These are phyloP conservation scores for Physaria fendleri DNA, from an alignment of 345 rosid species.

Conservation along the genomic window DNA sequence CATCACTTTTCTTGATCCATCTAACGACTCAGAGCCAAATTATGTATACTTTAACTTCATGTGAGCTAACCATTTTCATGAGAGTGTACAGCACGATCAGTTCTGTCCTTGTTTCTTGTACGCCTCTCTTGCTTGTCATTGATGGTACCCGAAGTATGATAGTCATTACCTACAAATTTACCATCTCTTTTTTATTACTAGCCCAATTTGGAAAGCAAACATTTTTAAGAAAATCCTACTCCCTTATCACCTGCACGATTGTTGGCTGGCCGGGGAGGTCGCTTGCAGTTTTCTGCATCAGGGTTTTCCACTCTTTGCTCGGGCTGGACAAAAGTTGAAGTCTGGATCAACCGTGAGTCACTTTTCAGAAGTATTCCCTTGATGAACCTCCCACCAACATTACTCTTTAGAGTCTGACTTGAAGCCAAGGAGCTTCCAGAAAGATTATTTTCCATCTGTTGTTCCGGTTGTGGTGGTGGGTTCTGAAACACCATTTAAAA, in stretches of 20 bases:
- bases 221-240: conserved; percentile 20
- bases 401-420: conserved; percentile 38
- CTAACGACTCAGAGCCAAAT: not conserved
- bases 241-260: conserved; percentile 23
- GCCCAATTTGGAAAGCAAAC: conserved; percentile 3
- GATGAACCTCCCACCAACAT: conserved; percentile 46
- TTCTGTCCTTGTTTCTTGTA: conserved; percentile 26
- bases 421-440: conserved; percentile 30
- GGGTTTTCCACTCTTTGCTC: conserved; percentile 35
- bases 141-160: conserved; percentile 32
- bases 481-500: conserved; percentile 31
- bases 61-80: conserved; percentile 37
- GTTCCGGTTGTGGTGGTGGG: conserved; percentile 24
- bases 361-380: conserved; percentile 42
- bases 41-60: conserved; percentile 8
- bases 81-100: conserved; percentile 26
- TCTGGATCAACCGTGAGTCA: conserved; percentile 30
- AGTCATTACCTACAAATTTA: conserved; percentile 40
- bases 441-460: conserved; percentile 29
- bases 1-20: not conserved
- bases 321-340: conserved; percentile 30
- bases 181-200: conserved; percentile 24
- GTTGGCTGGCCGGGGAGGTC: conserved; percentile 32
- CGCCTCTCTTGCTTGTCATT: conserved; percentile 46
- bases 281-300: conserved; percentile 34